Evolutionary conservation across 2,329 filamentous ascomycete genomes (phyloP).

Genomic region (Pyrenophora graminea): DNA sequence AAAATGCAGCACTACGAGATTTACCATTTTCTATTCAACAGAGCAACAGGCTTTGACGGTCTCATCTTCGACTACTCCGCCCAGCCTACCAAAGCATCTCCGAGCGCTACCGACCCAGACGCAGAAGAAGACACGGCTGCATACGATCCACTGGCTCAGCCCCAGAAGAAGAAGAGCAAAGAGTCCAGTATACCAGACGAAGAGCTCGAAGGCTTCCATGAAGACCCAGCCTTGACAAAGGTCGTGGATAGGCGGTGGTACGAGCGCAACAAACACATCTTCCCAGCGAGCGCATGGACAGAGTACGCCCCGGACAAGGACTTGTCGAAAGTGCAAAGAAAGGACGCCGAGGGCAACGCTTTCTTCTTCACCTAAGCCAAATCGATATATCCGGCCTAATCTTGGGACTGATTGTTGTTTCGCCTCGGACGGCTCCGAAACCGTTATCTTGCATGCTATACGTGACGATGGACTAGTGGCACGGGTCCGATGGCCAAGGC

Average conservation of each 20-base stretch:
- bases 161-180: constrained; percentile 42
- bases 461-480: background rate
- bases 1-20: constrained; percentile 84
- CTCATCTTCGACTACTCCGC: constrained; percentile 76
- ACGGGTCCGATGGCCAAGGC: constrained; percentile 6
- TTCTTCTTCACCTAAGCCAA: constrained; percentile 68
- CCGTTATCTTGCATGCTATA: background rate
- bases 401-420: background rate
- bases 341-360: constrained; percentile 85
- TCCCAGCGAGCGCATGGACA: constrained; percentile 92
- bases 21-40: constrained; percentile 95
- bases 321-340: constrained; percentile 75
- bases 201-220: constrained; percentile 70
- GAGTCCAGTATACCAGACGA: constrained; percentile 50
- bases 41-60: constrained; percentile 73
- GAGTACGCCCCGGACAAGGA: constrained; percentile 91
- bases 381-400: background rate
- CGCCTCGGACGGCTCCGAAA: background rate
- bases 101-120: constrained; percentile 21
- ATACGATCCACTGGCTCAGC: constrained; percentile 50
- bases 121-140: constrained; percentile 25
- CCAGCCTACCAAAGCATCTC: constrained; percentile 52
- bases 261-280: constrained; percentile 97
- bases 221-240: constrained; percentile 83
- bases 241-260: constrained; percentile 97